Evolutionary conservation across 192 early-diverging fungal species (phyloP).

Genomic region (Mortierella claussenii): DNA sequence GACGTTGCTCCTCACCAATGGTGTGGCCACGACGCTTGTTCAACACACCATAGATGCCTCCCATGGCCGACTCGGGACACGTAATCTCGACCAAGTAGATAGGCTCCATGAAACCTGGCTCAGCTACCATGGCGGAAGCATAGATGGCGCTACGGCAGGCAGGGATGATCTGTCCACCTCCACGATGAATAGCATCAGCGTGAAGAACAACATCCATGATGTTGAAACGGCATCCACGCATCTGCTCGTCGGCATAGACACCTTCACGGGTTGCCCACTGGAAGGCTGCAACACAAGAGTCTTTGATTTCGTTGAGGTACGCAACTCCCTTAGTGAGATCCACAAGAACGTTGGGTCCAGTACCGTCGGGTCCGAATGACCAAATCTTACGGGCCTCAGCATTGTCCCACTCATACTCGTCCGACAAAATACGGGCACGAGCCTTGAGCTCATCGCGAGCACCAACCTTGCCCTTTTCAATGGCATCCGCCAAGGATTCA

Average conservation of each 20-base stretch:
- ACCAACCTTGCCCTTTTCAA: constrained; percentile 87
- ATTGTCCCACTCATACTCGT: constrained; percentile 94
- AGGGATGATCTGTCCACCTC: constrained; percentile 97
- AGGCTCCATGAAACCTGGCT: constrained; percentile 94
- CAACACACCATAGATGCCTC: constrained; percentile 96
- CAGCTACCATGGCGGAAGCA: constrained; percentile 85
- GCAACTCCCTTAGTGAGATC: constrained; percentile 97
- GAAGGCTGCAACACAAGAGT: constrained; percentile 94
- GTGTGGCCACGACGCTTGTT: constrained; percentile 97
- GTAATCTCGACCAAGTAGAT: constrained; percentile 96
- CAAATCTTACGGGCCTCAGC: constrained; percentile 99
- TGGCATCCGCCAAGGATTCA: constrained; percentile 80
- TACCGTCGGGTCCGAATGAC: constrained; percentile 87
- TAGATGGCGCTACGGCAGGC: constrained; percentile 94
- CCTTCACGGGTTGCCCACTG: constrained; percentile 96
- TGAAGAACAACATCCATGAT: constrained; percentile 95
- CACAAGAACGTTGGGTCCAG: constrained; percentile 89
- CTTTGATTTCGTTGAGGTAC: constrained; percentile 99
- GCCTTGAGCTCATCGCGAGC: constrained; percentile 96
- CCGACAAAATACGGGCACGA: constrained; percentile 89
- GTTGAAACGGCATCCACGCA: constrained; percentile 98
- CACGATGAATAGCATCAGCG: constrained; percentile 99
- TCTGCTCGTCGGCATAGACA: constrained; percentile 90
- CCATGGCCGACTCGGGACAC: constrained; percentile 93
- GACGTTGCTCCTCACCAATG: constrained; percentile 87